phyloP scores from a whole-genome alignment of 1,139 yeast genomes.

The Kodamaea suecica region DNA sequence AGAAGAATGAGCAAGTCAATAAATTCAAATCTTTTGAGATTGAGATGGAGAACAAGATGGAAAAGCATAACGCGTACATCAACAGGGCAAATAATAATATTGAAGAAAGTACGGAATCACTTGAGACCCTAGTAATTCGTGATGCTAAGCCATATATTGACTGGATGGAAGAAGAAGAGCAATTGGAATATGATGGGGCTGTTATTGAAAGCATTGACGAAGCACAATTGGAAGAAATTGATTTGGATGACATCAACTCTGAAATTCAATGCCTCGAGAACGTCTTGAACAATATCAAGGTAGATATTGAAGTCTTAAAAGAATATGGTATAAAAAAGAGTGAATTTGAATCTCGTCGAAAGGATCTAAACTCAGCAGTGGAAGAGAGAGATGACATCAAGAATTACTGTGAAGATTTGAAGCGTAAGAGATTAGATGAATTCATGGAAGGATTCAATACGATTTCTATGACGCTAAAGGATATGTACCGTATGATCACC shows the following conservation, averaged over 20 bases:
- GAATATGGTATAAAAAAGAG: constrained; percentile 69
- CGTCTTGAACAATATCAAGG: constrained; percentile 54
- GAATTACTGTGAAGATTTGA: constrained; percentile 63
- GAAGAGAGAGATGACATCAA: constrained; percentile 64
- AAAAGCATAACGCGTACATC: constrained; percentile 48
- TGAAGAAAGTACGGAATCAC: constrained; percentile 33
- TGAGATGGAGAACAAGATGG: constrained; percentile 64
- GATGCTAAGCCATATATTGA: constrained; percentile 50
- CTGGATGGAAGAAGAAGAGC: constrained; percentile 48
- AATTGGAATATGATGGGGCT: constrained; percentile 31
- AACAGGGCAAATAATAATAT: constrained; percentile 41
- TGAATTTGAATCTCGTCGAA: constrained; percentile 63
- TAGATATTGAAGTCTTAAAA: constrained; percentile 71
- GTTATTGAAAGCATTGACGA: constrained; percentile 43
- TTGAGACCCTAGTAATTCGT: constrained; percentile 45
- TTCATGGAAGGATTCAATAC: constrained; percentile 90
- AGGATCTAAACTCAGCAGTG: constrained; percentile 68
- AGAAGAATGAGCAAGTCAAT: constrained; percentile 52
- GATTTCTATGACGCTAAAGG: constrained; percentile 85
- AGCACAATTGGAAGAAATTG: constrained; percentile 51
- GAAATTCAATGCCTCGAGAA: constrained; percentile 58
- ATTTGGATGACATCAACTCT: constrained; percentile 48
- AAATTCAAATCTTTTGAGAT: constrained; percentile 66
- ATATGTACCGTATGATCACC: constrained; percentile 97
- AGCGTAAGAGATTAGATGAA: constrained; percentile 74